phyloP scores from a whole-genome alignment of 805 yeast genomes.

The Martiniozyma abietophila region DNA sequence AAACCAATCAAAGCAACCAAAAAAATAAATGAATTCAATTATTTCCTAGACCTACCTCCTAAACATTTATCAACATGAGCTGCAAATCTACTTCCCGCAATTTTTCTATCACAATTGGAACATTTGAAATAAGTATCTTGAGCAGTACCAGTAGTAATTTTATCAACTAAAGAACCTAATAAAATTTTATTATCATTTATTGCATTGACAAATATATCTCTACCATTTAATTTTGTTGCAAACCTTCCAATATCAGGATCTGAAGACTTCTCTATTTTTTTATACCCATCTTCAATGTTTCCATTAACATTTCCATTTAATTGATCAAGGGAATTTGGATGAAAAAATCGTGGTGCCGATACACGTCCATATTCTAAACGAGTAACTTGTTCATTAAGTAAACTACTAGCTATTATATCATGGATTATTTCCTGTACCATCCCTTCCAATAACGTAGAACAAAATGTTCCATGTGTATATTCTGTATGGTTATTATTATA shows the following conservation, averaged over 20 bases:
- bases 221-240: constrained; percentile 21
- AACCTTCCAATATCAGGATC: constrained; percentile 25
- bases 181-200: constrained; percentile 7
- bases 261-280: constrained; percentile 5
- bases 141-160: constrained; percentile 13
- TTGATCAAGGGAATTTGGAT: constrained; percentile 5
- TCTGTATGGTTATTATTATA: too few relatives aligned
- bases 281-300: constrained; percentile 1
- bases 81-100: constrained; percentile 89
- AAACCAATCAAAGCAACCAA: constrained; percentile 2
- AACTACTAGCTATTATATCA: constrained; percentile 23
- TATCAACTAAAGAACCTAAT: constrained; percentile 9
- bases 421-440: constrained; percentile 28
- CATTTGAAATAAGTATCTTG: constrained; percentile 57
- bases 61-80: constrained; percentile 87
- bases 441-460: constrained; percentile 24
- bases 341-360: constrained; percentile 19
- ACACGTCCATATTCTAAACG: constrained; percentile 25
- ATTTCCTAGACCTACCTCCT: constrained; percentile 54
- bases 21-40: constrained; percentile 1
- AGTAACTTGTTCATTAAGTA: constrained; percentile 25
- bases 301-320: constrained; percentile 1
- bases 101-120: constrained; percentile 71
- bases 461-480: constrained; percentile 26
- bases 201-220: constrained; percentile 23